Percentiles rank a stretch among this genome's conserved stretches.
phyloP scores from a whole-genome alignment of 1,284 basidiomycete genomes.

The Ustanciosporium gigantosporum region DNA sequence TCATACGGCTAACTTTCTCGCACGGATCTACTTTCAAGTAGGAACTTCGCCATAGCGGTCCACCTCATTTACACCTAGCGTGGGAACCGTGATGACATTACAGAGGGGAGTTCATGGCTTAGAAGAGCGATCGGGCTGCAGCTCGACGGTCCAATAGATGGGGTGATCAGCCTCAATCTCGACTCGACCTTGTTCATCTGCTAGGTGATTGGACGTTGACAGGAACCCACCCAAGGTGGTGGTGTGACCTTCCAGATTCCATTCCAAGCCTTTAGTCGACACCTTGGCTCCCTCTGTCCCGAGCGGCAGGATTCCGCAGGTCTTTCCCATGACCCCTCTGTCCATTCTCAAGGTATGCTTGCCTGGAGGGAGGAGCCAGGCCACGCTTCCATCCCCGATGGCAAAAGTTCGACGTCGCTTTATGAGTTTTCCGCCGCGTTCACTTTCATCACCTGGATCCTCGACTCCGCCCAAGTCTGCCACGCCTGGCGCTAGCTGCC shows the following conservation, averaged over 20 bases:
- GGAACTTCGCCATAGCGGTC: no score
- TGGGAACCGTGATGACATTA: no score
- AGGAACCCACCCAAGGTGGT: constrained; percentile 63
- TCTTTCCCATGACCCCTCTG: constrained; percentile 75
- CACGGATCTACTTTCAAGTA: no score
- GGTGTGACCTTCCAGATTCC: constrained; percentile 70
- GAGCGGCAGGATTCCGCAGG: constrained; percentile 89
- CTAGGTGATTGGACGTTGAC: constrained; percentile 88
- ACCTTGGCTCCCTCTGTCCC: constrained; percentile 69
- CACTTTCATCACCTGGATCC: constrained; percentile 25
- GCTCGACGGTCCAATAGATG: constrained; percentile 85
- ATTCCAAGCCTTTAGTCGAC: constrained; percentile 80
- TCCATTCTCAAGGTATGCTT: constrained; percentile 76
- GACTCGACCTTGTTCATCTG: constrained; percentile 64
- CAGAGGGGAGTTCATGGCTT: no score
- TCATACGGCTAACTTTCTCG: no score
- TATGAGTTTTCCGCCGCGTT: constrained; percentile 52
- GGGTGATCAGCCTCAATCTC: constrained; percentile 77
- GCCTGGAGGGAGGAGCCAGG: constrained; percentile 82
- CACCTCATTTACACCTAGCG: no score
- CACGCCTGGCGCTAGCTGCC: constrained; percentile 70
- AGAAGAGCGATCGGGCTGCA: constrained; percentile 41
- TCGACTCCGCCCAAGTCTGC: constrained; percentile 17
- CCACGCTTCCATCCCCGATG: constrained; percentile 82
- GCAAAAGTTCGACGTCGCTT: constrained; percentile 71